Base-by-base conservation (phyloP, 164 flowering plant species). In the Magnolia sinica region DNA sequence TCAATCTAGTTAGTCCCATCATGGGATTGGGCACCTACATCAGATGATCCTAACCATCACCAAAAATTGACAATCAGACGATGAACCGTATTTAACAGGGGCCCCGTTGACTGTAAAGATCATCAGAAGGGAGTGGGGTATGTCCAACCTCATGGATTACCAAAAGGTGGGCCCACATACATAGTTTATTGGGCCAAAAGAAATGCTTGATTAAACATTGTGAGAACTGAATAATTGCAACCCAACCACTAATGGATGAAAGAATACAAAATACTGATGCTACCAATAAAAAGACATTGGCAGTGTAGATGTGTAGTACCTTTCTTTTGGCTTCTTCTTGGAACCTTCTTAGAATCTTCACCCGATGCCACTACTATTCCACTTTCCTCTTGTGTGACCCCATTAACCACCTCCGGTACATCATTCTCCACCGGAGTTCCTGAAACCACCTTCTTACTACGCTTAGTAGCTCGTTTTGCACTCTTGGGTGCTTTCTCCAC, bases 241-340 rank as follows among this genome's bases (percentile, higher is more conserved):
- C 61, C 61, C 0, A 29, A 68, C 16, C 9, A 14, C 50, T 37
- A 11, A 13, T 6, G 29, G 16, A 27, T 29, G 27, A 68, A 68
- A 68, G 37, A 27, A 27, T 4, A 23, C 70, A 14, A 68, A 29
- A 29, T 9, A 14, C 29, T 4, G 71, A 68, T 24, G n/a, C 19
- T 31, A 50, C 49, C 13, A 51, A 50, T 18, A 55, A 18, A 22
- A 51, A 22, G 59, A 5, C 45, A 37, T 37, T 37, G 45, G 45
- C 7, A 0, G 45, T 37, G 45, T 37, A 37, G 18, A 63, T 22
- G 71, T 22, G 23, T 49, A 18, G 14, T 76, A 91, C 94, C 93
- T 89, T 86, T 90, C 79, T 76, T 86, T 63, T 85, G 79, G 69
- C 85, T 64, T 73, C 77, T 84, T 70, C 80, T 70, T 5, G 81